Evolutionary conservation across 139 green algal species (phyloP).

Genomic region (Coccomyxa sp.): DNA sequence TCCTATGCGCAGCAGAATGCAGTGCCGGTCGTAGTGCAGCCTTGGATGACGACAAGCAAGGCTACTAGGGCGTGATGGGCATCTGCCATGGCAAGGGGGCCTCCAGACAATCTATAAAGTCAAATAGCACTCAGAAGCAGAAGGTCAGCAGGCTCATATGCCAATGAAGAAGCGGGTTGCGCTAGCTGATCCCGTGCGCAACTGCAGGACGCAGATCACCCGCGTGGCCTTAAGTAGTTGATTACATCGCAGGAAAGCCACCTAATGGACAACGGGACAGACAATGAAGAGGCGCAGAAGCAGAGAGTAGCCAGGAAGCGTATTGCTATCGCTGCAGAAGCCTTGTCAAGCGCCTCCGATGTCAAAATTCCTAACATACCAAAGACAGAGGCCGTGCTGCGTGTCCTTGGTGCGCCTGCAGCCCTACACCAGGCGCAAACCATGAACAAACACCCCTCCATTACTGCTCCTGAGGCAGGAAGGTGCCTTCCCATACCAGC

Average conservation of each 20-base stretch:
- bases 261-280: neutral
- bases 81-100: neutral
- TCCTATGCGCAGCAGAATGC: too few relatives aligned
- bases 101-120: too few relatives aligned
- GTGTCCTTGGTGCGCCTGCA: slow-evolving; percentile 17
- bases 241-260: neutral
- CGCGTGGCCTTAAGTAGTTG: too few relatives aligned
- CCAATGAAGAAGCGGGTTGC: too few relatives aligned
- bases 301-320: slow-evolving; percentile 12
- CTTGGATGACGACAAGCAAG: neutral
- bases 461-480: neutral
- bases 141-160: too few relatives aligned
- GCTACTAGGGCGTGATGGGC: neutral
- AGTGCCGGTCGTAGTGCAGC: neutral
- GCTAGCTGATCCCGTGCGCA: too few relatives aligned
- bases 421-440: neutral
- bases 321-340: slow-evolving; percentile 52
- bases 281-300: neutral
- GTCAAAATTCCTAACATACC: slow-evolving; percentile 33
- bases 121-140: too few relatives aligned
- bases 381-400: slow-evolving; percentile 28
- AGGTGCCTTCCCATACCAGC: neutral
- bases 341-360: slow-evolving; percentile 22
- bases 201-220: too few relatives aligned
- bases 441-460: neutral